phyloP scores from a whole-genome alignment of 2,329 filamentous ascomycete species.

The Cordyceps cicadae region DNA sequence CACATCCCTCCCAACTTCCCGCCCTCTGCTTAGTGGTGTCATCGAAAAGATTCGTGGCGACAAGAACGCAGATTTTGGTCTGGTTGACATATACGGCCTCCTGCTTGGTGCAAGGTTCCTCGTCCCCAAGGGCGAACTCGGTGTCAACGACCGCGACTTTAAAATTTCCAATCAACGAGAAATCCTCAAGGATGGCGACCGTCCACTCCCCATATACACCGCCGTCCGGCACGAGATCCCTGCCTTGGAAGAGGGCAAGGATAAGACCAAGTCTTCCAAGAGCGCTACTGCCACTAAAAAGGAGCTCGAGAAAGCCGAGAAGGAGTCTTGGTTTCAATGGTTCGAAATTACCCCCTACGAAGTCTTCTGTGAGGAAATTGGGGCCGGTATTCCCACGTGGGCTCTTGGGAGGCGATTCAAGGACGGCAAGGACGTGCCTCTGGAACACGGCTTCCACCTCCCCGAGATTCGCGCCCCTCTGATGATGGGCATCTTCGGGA shows the following conservation, averaged over 20 bases:
- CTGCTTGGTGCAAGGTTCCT: constrained; percentile 76
- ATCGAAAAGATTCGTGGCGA: constrained; percentile 87
- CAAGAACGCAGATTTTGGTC: constrained; percentile 62
- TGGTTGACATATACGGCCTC: constrained; percentile 89
- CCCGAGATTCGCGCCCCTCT: constrained; percentile 79
- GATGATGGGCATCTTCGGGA: constrained; percentile 91
- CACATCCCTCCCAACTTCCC: constrained; percentile 86
- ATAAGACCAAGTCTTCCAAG: constrained; percentile 14
- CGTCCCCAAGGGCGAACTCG: constrained; percentile 69
- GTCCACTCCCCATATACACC: constrained; percentile 91
- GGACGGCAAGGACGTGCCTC: constrained; percentile 45
- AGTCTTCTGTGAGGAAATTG: constrained; percentile 88
- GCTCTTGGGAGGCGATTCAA: constrained; percentile 78
- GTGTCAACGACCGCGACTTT: constrained; percentile 67
- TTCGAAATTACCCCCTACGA: constrained; percentile 94
- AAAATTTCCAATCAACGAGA: constrained; percentile 83
- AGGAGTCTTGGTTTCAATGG: constrained; percentile 93
- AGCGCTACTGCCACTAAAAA: constrained; percentile 34
- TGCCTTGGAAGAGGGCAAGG: constrained; percentile 36
- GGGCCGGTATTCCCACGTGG: constrained; percentile 91
- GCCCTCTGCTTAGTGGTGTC: constrained; percentile 76
- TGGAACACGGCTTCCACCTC: constrained; percentile 59
- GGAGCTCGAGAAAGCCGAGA: constrained; percentile 44
- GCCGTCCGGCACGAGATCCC: constrained; percentile 95
- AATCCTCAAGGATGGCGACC: constrained; percentile 66